Percentiles rank a stretch among this genome's conserved stretches.
Evolutionary conservation across 75 land plant species (phyloP).

Genomic region (Sequoiadendron giganteum): DNA sequence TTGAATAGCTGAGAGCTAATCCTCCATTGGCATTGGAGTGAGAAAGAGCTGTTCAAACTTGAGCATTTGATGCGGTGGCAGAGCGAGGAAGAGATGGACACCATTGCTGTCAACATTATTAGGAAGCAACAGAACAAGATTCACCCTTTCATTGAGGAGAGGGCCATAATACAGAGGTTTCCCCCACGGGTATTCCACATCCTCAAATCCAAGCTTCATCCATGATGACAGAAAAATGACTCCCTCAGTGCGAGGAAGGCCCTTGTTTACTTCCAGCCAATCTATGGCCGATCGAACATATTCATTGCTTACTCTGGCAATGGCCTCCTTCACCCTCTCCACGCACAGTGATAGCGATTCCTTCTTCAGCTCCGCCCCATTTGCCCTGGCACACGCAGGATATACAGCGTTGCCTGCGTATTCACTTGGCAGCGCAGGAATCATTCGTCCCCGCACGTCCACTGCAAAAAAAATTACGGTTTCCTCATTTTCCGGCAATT

Average conservation of each 20-base stretch:
- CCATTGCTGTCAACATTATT: background rate
- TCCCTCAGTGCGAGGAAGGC: background rate
- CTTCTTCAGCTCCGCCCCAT: slow-evolving; percentile 16
- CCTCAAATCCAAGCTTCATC: slow-evolving; percentile 8
- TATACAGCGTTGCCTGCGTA: slow-evolving; percentile 43
- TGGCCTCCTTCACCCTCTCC: slow-evolving; percentile 21
- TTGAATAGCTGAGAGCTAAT: too few species aligned
- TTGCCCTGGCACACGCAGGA: slow-evolving; percentile 24
- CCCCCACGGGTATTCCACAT: slow-evolving; percentile 11
- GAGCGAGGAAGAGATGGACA: background rate
- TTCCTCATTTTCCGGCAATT: background rate
- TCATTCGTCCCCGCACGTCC: slow-evolving; percentile 28
- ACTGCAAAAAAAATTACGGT: slow-evolving; percentile 32
- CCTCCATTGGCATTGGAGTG: too few species aligned
- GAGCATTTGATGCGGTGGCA: too few species aligned
- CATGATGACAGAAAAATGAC: slow-evolving; percentile 1
- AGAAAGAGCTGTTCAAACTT: too few species aligned
- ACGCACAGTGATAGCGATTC: slow-evolving; percentile 24
- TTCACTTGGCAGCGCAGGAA: slow-evolving; percentile 24
- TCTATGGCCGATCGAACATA: slow-evolving; percentile 39
- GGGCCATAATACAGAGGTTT: slow-evolving; percentile 12
- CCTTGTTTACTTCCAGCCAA: slow-evolving; percentile 22
- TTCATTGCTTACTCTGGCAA: slow-evolving; percentile 25
- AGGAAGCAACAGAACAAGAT: background rate
- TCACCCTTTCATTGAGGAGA: background rate